phyloP scores from a whole-genome alignment of 192 early-diverging fungal species.

The Coemansia sp. region DNA sequence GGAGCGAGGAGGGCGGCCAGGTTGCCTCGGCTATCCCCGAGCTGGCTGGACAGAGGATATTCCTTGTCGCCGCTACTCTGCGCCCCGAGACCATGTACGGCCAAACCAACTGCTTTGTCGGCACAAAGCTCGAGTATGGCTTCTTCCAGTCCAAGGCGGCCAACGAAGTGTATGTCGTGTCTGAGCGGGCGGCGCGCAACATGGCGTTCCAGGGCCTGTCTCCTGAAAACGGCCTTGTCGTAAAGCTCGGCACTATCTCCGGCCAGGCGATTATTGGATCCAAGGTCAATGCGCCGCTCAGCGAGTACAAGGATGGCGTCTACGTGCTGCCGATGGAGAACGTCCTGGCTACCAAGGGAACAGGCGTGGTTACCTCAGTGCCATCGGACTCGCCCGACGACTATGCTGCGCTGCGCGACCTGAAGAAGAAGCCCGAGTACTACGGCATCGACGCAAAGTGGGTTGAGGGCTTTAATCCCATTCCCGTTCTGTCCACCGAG shows the following conservation, averaged over 20 bases:
- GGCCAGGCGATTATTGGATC: slow-evolving; percentile 87
- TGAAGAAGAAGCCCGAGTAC: slow-evolving; percentile 93
- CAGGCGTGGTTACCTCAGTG: slow-evolving; percentile 98
- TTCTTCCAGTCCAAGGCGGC: slow-evolving; percentile 75
- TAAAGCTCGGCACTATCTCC: slow-evolving; percentile 73
- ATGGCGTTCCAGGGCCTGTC: slow-evolving; percentile 96
- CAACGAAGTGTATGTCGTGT: slow-evolving; percentile 84
- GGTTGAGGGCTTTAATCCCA: slow-evolving; percentile 81
- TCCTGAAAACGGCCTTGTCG: slow-evolving; percentile 64
- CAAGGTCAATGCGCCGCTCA: slow-evolving; percentile 87
- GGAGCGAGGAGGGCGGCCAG: slow-evolving; percentile 58
- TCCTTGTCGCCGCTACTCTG: slow-evolving; percentile 93
- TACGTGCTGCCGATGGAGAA: slow-evolving; percentile 98
- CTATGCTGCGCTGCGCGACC: slow-evolving; percentile 86
- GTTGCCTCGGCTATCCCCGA: slow-evolving; percentile 53
- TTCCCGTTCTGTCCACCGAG: slow-evolving; percentile 87
- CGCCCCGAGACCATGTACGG: slow-evolving; percentile 99
- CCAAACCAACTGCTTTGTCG: slow-evolving; percentile 98
- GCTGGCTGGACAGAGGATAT: slow-evolving; percentile 79
- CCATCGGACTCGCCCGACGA: slow-evolving; percentile 99
- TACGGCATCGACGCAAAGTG: slow-evolving; percentile 90
- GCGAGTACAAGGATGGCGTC: slow-evolving; percentile 70
- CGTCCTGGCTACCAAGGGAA: slow-evolving; percentile 94
- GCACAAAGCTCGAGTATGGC: slow-evolving; percentile 89
- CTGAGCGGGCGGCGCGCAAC: slow-evolving; percentile 94